Conservation (phyloP, 768 basidiomycete species). For the Suillus paluster region DNA sequence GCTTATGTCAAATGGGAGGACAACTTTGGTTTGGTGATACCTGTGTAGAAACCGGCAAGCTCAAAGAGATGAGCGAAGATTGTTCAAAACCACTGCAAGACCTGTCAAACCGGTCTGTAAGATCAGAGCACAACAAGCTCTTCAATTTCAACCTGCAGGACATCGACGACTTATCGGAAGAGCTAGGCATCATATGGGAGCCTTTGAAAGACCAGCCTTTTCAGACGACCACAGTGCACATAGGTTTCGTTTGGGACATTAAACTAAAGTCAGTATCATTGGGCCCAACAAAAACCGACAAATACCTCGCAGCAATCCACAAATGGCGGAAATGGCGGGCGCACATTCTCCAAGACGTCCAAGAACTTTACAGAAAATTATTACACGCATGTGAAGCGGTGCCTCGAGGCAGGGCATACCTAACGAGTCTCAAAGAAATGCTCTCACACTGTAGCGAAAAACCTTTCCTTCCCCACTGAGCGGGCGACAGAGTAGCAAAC, state of each 20-base stretch:
- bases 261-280: no score
- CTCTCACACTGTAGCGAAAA: constrained; percentile 26
- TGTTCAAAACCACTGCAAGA: constrained; percentile 1
- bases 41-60: neutral
- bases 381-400: constrained; percentile 20
- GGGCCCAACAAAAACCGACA: constrained; percentile 30
- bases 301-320: constrained; percentile 14
- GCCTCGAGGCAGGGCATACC: no score
- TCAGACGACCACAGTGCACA: no score
- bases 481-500: fast-evolving
- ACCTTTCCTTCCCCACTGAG: constrained; percentile 40
- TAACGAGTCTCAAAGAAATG: constrained; percentile 45
- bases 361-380: constrained; percentile 14
- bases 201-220: no score
- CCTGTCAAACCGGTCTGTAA: neutral
- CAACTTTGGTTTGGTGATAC: constrained; percentile 7
- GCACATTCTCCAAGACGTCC: constrained; percentile 12
- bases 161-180: neutral
- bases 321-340: neutral
- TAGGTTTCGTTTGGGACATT: no score
- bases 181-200: constrained; percentile 14
- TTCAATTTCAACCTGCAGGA: constrained; percentile 5
- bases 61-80: constrained; percentile 7
- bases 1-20: neutral
- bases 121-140: neutral